Base-by-base conservation (phyloP, 2,329 filamentous ascomycete species). In the Sclerotinia minor region DNA sequence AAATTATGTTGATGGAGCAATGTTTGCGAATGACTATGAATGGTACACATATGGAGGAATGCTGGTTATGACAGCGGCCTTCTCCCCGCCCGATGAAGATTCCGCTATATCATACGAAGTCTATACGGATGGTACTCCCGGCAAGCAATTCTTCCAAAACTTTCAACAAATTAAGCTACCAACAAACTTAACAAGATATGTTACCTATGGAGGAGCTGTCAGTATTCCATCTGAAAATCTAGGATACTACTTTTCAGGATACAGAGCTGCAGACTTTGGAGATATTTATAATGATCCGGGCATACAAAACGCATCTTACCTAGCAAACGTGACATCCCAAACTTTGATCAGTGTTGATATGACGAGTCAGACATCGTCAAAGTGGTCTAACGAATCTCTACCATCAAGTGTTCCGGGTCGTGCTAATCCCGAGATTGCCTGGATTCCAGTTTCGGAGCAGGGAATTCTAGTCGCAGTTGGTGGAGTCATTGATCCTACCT, bases 391-490 rank as follows among this genome's bases (percentile, higher is more conserved):
- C 71, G 71, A 63, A 1, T 85, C 85, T 0, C 75, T 92, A 3
- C 83, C 84, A 0, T 52, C 73, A 0, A 71, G 75, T 5, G 79
- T 89, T 8, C 77, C 79, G 5, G 84, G 84, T 0, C 84, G 90
- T 21, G 86, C 87, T 5, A 87, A 85, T 71, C 82, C 88, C 0
- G 88, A 90, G 68, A 79, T 90, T 1, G 87, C 90, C 0, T 92
- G 89, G 89, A 83, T 96, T 0, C 92, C 92, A 1, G 91, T 93
- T 55, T 91, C 92, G 3, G 80, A 84, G 21, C 81, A 92, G 73
- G 92, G 92, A 1, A 88, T 95, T 55, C 81, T 96, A 11, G 83
- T 96, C 0, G 90, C 90, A 3, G 80, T 96, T 0, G 92, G 91
- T 8, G 92, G 92, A 17, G 92, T 92, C 2, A 85, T 82, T 0